Percentiles rank a stretch among this genome's conserved stretches.
phyloP scores from a whole-genome alignment of 139 green algal species.

The Coelastrella sp. region DNA sequence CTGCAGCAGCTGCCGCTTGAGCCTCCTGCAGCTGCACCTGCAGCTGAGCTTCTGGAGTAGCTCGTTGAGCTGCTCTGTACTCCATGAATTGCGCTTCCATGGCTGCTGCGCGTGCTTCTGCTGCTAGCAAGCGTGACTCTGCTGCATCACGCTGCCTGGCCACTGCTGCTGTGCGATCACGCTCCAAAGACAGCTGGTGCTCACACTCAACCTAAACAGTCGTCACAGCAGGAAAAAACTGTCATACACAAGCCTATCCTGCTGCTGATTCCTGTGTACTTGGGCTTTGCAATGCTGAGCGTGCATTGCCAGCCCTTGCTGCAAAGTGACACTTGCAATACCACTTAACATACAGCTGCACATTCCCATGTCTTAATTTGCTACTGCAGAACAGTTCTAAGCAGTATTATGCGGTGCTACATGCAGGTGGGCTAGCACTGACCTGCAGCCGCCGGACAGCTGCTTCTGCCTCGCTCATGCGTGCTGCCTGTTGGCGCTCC shows the following conservation, averaged over 20 bases:
- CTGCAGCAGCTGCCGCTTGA: slow-evolving; percentile 43
- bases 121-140: slow-evolving; percentile 58
- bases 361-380: too few relatives aligned
- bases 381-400: neutral
- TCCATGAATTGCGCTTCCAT: slow-evolving; percentile 47
- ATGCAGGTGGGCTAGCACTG: neutral
- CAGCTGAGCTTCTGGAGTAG: slow-evolving; percentile 60
- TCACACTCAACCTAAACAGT: slow-evolving; percentile 71
- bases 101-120: slow-evolving; percentile 56
- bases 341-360: too few relatives aligned
- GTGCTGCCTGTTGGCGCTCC: slow-evolving; percentile 64
- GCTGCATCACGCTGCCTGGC: slow-evolving; percentile 53
- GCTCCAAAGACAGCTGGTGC: slow-evolving; percentile 78
- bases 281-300: neutral
- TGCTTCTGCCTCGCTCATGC: slow-evolving; percentile 71
- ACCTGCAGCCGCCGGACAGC: slow-evolving; percentile 74
- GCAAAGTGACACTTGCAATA: too few relatives aligned
- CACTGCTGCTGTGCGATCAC: slow-evolving; percentile 53
- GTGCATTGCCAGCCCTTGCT: too few relatives aligned
- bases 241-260: neutral
- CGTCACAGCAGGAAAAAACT: neutral
- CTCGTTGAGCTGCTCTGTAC: slow-evolving; percentile 36
- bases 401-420: neutral
- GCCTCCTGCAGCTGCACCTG: slow-evolving; percentile 58
- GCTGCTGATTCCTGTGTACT: neutral